phyloP scores from a whole-genome alignment of 129 eudicot species.

The Solidago caesia region DNA sequence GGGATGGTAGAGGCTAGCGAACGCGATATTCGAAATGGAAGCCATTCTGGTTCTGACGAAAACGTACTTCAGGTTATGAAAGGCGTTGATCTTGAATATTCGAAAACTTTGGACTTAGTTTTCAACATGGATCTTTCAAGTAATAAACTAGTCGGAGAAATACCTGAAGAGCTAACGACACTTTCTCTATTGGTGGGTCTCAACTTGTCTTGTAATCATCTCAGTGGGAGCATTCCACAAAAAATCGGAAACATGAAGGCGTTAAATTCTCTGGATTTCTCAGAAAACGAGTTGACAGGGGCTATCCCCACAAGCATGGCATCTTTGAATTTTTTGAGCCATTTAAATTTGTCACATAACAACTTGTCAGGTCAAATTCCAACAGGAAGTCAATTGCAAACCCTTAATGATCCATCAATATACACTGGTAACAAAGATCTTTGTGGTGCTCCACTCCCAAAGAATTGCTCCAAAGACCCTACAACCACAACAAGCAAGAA shows the following conservation, averaged over 20 bases:
- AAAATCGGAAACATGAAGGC: constrained; percentile 9
- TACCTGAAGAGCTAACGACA: background rate
- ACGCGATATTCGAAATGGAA: background rate
- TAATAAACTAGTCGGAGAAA: background rate
- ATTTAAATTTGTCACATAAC: constrained; percentile 25
- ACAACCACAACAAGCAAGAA: background rate
- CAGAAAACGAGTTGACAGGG: constrained; percentile 18
- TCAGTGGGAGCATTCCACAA: background rate
- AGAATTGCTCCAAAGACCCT: background rate
- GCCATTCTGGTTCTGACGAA: background rate
- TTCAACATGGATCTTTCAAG: background rate
- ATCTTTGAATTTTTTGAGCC: constrained; percentile 17
- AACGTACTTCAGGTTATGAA: background rate
- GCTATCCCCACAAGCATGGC: constrained; percentile 12
- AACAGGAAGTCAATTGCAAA: constrained; percentile 26
- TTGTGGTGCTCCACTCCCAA: constrained; percentile 24
- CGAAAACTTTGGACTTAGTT: too few relatives aligned
- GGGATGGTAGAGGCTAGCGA: background rate
- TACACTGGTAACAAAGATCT: constrained; percentile 20
- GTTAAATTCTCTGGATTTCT: constrained; percentile 19
- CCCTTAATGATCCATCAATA: constrained; percentile 28
- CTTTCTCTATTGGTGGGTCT: background rate
- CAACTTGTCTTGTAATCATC: background rate
- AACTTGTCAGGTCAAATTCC: constrained; percentile 23
- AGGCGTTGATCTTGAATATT: background rate